phyloP scores from a whole-genome alignment of 1,284 basidiomycete genomes.

The Erythrobasidium hasegawianum region DNA sequence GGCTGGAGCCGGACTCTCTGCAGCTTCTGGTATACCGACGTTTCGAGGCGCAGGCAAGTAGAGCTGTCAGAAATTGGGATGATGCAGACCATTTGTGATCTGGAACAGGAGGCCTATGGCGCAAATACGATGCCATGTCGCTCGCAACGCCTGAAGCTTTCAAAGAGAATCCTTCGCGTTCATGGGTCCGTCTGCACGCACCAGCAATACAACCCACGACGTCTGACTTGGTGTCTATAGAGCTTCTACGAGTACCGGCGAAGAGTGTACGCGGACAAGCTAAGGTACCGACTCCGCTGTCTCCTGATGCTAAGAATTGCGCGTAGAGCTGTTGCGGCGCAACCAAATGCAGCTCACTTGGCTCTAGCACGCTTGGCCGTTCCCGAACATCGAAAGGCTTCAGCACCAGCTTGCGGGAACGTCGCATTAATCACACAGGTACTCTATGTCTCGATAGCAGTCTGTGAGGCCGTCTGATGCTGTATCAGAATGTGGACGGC shows the following conservation, averaged over 20 bases:
- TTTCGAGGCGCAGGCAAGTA: constrained; percentile 54
- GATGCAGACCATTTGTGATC: too few relatives aligned
- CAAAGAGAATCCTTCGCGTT: constrained; percentile 55
- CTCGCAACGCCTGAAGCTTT: constrained; percentile 62
- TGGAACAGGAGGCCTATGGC: constrained; percentile 57
- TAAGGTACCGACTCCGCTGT: too few relatives aligned
- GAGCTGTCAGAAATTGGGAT: background rate
- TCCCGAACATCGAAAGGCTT: too few relatives aligned
- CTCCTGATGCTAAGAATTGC: background rate
- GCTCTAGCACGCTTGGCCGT: constrained; percentile 52
- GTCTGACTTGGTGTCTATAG: background rate
- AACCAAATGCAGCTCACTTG: constrained; percentile 60
- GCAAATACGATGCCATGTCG: constrained; percentile 57
- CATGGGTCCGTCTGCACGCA: constrained; percentile 54
- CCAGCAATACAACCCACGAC: too few relatives aligned
- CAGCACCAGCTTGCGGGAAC: too few relatives aligned
- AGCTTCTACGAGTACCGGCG: constrained; percentile 63
- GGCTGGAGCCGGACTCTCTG: constrained; percentile 62
- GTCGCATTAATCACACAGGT: too few relatives aligned
- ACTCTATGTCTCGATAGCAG: too few relatives aligned
- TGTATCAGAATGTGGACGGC: constrained; percentile 53
- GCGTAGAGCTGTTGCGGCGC: constrained; percentile 53
- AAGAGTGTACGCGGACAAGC: constrained; percentile 50
- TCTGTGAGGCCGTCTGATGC: constrained; percentile 48
- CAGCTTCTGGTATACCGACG: constrained; percentile 58